Conservation (phyloP, 768 basidiomycete species). For the Artomyces pyxidatus region DNA sequence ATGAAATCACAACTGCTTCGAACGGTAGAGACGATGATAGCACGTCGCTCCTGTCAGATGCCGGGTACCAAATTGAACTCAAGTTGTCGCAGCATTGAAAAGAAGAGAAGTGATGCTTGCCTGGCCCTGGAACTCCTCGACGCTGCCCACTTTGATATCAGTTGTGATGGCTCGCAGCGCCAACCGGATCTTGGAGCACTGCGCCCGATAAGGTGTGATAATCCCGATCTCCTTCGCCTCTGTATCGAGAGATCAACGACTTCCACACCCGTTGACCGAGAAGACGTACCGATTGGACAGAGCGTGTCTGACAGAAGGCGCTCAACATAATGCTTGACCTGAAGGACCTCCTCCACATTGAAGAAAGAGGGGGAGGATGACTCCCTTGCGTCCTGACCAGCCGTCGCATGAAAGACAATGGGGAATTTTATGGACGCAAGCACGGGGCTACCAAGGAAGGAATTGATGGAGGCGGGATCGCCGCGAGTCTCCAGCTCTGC, state of each 20-base stretch:
- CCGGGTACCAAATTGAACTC: neutral
- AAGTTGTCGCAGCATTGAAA: constrained; percentile 24
- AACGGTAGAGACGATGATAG: constrained; percentile 35
- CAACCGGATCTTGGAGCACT: constrained; percentile 40
- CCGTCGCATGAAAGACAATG: constrained; percentile 45
- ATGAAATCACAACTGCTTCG: constrained; percentile 26
- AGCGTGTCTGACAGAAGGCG: constrained; percentile 18
- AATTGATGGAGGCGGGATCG: constrained; percentile 22
- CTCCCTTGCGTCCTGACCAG: constrained; percentile 57
- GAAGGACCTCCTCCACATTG: constrained; percentile 51
- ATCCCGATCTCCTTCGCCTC: constrained; percentile 51
- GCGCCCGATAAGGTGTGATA: constrained; percentile 57
- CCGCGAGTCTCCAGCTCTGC: constrained; percentile 44
- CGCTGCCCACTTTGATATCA: constrained; percentile 51
- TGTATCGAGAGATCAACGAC: constrained; percentile 21
- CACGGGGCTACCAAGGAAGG: constrained; percentile 19
- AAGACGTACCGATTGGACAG: constrained; percentile 27
- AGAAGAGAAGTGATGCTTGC: neutral
- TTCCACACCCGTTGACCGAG: neutral
- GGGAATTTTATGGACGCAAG: constrained; percentile 43
- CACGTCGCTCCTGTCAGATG: constrained; percentile 26
- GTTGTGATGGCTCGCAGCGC: constrained; percentile 23
- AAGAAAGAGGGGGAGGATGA: constrained; percentile 64
- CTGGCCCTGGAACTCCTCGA: constrained; percentile 59
- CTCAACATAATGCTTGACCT: constrained; percentile 40